These are phyloP conservation scores for Colletotrichum sp. DNA, from an alignment of 2,329 filamentous ascomycete species.

Conservation along the genomic window DNA sequence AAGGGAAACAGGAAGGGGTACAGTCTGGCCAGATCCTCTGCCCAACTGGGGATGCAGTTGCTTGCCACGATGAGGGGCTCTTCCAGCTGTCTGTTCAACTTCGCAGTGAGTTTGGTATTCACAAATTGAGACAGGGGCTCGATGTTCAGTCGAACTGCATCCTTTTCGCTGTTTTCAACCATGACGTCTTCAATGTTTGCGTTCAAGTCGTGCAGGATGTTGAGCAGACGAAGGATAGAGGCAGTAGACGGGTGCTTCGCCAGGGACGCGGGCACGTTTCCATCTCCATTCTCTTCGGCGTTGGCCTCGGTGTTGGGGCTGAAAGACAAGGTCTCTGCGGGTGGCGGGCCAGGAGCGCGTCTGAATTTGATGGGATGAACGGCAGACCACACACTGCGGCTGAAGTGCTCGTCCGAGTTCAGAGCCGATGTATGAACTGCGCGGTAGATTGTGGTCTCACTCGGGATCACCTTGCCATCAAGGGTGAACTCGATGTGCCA, in stretches of 20 bases:
- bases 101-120: conserved; percentile 97
- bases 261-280: conserved; percentile 74
- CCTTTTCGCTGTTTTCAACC: conserved; percentile 69
- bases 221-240: conserved; percentile 85
- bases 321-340: conserved; percentile 72
- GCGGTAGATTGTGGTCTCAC: conserved; percentile 94
- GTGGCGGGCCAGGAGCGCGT: conserved; percentile 82
- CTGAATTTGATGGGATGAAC: conserved; percentile 93
- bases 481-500: conserved; percentile 98
- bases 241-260: conserved; percentile 84
- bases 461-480: conserved; percentile 80
- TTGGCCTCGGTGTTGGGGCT: conserved; percentile 51
- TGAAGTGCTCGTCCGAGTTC: conserved; percentile 65
- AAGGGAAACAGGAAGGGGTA: conserved; percentile 99
- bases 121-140: conserved; percentile 94
- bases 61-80: conserved; percentile 97
- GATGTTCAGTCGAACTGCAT: conserved; percentile 71
- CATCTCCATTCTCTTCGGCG: conserved; percentile 59
- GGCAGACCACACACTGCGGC: conserved; percentile 85
- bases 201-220: conserved; percentile 91
- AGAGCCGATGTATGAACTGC: conserved; percentile 75
- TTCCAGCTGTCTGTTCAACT: conserved; percentile 94
- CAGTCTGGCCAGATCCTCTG: conserved; percentile 88
- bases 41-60: conserved; percentile 95
- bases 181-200: conserved; percentile 91